Base-by-base conservation (phyloP, 345 rosid genomes). In the Luvunga scandens region DNA sequence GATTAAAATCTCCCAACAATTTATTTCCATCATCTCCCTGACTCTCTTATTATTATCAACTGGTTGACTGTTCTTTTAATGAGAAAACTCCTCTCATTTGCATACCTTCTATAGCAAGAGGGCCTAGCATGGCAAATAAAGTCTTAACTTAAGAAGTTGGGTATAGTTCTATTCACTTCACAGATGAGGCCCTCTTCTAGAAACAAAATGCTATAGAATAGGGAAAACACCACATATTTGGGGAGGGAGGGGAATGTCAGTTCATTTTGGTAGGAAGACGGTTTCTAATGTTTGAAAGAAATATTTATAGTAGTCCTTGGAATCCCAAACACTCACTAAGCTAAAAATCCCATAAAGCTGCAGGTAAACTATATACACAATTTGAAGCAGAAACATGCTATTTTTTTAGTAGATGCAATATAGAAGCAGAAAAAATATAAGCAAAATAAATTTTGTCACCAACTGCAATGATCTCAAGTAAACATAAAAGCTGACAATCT, bases 401-500 rank as follows among this genome's bases (percentile, higher is more conserved):
- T 31, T 0, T 19, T 34, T 72, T 33, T 7, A 71, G 9, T 1
- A 28, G 16, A 53, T 4, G 27, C 27, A 5, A 6, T n/a, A 34
- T 60, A 63, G 39, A 9, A 36, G 39, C 38, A 62, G 42, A 48
- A 27, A 5, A 63, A 62, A 27, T 27, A 19, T 30, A 38, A 45
- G 33, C 31, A 69, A 36, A 39, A 69, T 39, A 22, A n/a, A 69
- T 13, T 69, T 39, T 39, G 27, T 1, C 9, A 25, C 57, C 33
- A 24, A 61, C 38, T 9, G 25, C 55, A 36, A 8, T 59, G 7
- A 62, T 14, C 61, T 53, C 45, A 14, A 28, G 48, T 12, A 39
- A 67, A 71, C 50, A 14, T 21, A 18, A 63, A 80, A 38, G 56
- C 5, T 3, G 66, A 62, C 57, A 10, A 66, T 55, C 89, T 80